Percentiles rank a stretch among this genome's conserved stretches.
Conservation (phyloP, 2,329 filamentous ascomycete genomes). For the Dactylellina cionopaga region DNA sequence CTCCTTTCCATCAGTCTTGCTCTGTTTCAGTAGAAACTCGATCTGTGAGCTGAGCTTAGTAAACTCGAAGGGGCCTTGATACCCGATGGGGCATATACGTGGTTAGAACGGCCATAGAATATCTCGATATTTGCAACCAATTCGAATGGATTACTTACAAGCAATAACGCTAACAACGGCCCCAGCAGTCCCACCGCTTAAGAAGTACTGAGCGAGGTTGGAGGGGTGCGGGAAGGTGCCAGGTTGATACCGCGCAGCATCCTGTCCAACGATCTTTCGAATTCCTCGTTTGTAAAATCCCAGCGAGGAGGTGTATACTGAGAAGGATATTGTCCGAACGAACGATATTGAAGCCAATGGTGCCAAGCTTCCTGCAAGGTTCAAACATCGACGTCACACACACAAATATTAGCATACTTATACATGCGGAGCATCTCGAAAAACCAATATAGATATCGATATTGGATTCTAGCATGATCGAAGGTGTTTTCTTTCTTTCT, state of each 20-base stretch:
- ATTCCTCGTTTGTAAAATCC: conserved; percentile 47
- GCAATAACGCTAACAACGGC: conserved; percentile 82
- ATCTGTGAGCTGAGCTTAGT: conserved; percentile 90
- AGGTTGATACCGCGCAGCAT: conserved; percentile 47
- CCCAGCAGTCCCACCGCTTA: conserved; percentile 74
- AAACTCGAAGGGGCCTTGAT: conserved; percentile 79
- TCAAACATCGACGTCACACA: conserved; percentile 15
- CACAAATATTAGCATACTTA: conserved; percentile 30
- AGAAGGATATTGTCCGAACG: conserved; percentile 80
- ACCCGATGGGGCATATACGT: conserved; percentile 32
- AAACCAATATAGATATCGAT: not conserved
- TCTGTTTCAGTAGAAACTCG: conserved; percentile 67
- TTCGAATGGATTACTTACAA: conserved; percentile 65
- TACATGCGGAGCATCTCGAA: not conserved
- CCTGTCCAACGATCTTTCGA: conserved; percentile 36
- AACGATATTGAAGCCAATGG: conserved; percentile 82
- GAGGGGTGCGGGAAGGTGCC: conserved; percentile 72
- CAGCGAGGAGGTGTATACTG: conserved; percentile 72
- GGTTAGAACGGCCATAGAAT: not conserved
- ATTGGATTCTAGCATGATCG: too few relatives aligned
- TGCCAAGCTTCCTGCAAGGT: conserved; percentile 73
- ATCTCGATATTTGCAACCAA: not conserved
- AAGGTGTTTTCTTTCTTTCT: too few relatives aligned
- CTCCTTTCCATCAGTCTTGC: conserved; percentile 56
- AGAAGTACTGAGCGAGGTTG: conserved; percentile 60